phyloP scores from a whole-genome alignment of 2,329 filamentous ascomycete genomes.

The Ramularia endophylla region DNA sequence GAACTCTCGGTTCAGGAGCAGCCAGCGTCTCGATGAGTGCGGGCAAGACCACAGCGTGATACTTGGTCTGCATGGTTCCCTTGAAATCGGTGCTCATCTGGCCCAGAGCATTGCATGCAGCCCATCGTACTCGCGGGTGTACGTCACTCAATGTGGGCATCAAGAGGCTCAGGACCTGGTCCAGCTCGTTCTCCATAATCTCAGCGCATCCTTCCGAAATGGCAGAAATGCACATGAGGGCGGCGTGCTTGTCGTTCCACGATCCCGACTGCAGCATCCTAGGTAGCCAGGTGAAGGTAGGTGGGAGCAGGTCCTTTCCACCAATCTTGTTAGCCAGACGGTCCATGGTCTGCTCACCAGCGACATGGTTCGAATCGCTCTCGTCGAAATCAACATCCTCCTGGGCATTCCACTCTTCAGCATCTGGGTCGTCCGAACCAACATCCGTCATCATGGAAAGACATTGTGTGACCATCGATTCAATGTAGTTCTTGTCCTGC shows the following conservation, averaged over 20 bases:
- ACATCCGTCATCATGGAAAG: slow-evolving; percentile 97
- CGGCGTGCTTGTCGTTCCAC: slow-evolving; percentile 93
- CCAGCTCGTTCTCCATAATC: slow-evolving; percentile 89
- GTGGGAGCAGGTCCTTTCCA: slow-evolving; percentile 83
- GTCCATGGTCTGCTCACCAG: slow-evolving; percentile 98
- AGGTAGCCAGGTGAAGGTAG: slow-evolving; percentile 94
- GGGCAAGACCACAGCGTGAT: slow-evolving; percentile 78
- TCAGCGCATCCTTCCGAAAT: slow-evolving; percentile 97
- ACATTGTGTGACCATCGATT: slow-evolving; percentile 97
- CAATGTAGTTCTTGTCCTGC: slow-evolving; percentile 86
- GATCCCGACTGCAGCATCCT: slow-evolving; percentile 94
- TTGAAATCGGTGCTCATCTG: slow-evolving; percentile 99
- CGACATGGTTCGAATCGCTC: slow-evolving; percentile 94
- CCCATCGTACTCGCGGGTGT: slow-evolving; percentile 92
- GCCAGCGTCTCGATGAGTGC: slow-evolving; percentile 90
- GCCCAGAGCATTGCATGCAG: slow-evolving; percentile 95
- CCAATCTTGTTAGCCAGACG: slow-evolving; percentile 94
- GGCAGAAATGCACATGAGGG: slow-evolving; percentile 96
- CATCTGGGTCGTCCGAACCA: slow-evolving; percentile 89
- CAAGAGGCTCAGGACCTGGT: slow-evolving; percentile 91
- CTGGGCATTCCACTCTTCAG: slow-evolving; percentile 82
- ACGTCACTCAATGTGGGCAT: slow-evolving; percentile 83
- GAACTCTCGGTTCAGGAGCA: slow-evolving; percentile 85
- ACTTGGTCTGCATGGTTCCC: slow-evolving; percentile 94
- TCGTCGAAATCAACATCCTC: slow-evolving; percentile 96